phyloP scores from a whole-genome alignment of 768 basidiomycete genomes.

The Pleurotus platypus region DNA sequence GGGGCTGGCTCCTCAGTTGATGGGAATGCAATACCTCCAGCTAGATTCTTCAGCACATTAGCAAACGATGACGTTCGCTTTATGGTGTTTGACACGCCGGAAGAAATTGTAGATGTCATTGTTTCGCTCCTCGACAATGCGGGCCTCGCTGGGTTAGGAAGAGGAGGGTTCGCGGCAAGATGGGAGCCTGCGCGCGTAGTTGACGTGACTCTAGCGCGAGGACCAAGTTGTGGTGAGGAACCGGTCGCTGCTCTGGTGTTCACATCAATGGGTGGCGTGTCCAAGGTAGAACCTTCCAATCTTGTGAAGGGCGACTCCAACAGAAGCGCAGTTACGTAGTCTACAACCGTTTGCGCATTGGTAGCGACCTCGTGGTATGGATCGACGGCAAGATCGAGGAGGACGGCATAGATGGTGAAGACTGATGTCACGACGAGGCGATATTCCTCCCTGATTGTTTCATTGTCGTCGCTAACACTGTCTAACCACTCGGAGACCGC shows the following conservation, averaged over 20 bases:
- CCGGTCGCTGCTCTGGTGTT: slow-evolving; percentile 29
- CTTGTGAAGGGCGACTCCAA: slow-evolving; percentile 85
- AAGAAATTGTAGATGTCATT: slow-evolving; percentile 55
- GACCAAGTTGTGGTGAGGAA: slow-evolving; percentile 32
- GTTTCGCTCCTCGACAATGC: slow-evolving; percentile 56
- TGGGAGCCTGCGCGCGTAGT: slow-evolving; percentile 42
- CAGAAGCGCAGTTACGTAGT: slow-evolving; percentile 88
- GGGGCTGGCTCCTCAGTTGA: slow-evolving; percentile 49
- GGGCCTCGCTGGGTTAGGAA: slow-evolving; percentile 42
- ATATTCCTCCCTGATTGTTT: slow-evolving; percentile 69
- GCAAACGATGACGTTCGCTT: slow-evolving; percentile 81
- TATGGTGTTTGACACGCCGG: slow-evolving; percentile 63
- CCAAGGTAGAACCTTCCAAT: slow-evolving; percentile 65
- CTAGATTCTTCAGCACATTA: slow-evolving; percentile 65
- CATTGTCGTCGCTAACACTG: slow-evolving; percentile 55
- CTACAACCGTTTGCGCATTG: slow-evolving; percentile 85
- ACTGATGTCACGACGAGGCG: slow-evolving; percentile 85
- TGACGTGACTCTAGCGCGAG: slow-evolving; percentile 45
- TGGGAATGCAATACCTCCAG: slow-evolving; percentile 71
- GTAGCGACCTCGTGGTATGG: slow-evolving; percentile 91
- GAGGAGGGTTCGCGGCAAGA: slow-evolving; percentile 39
- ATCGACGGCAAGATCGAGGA: slow-evolving; percentile 89
- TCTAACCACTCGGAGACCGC: slow-evolving; percentile 81
- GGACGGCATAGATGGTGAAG: slow-evolving; percentile 86
- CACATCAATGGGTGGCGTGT: slow-evolving; percentile 39